A percentile compares a stretch with the other conserved stretches of the same genome.
phyloP scores from a whole-genome alignment of 352 stramenopile species.

The Pythium dissotocum region DNA sequence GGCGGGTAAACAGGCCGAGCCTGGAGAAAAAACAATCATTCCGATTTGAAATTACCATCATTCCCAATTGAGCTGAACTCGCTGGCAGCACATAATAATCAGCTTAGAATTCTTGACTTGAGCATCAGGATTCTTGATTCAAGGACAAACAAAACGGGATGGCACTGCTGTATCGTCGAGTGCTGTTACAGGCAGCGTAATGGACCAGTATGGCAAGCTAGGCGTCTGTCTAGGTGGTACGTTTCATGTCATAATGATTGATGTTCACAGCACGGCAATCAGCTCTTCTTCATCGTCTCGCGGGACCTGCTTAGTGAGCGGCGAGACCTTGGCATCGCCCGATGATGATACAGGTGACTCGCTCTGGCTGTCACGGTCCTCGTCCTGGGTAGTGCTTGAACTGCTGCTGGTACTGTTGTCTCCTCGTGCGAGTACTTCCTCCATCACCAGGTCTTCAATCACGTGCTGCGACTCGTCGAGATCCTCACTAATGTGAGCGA shows the following conservation, averaged over 20 bases:
- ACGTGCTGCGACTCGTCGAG: constrained; percentile 13
- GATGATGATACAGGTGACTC: not conserved
- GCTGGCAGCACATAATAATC: too few relatives aligned
- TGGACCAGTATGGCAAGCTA: too few relatives aligned
- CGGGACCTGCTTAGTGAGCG: not conserved
- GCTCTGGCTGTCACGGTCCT: not conserved
- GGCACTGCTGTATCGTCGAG: too few relatives aligned
- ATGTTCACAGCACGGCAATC: not conserved
- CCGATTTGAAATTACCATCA: constrained; percentile 3
- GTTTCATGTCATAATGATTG: too few relatives aligned
- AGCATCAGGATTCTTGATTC: too few relatives aligned
- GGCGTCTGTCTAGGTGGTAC: too few relatives aligned
- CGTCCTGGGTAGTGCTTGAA: not conserved
- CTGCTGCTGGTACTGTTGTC: not conserved
- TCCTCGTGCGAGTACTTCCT: not conserved
- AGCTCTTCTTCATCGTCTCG: not conserved
- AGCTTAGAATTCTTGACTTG: too few relatives aligned
- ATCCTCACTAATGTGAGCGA: constrained; percentile 9
- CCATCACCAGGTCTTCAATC: constrained; percentile 9
- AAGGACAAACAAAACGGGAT: too few relatives aligned
- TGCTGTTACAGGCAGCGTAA: too few relatives aligned
- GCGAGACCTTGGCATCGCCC: not conserved
- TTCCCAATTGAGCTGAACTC: not conserved
- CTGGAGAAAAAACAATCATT: not conserved
- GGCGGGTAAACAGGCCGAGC: too few relatives aligned